Evolutionary conservation across 164 flowering plant species (phyloP), one percentile per base, ranked within the genome.

Genomic region (Nymphaea colorata): DNA sequence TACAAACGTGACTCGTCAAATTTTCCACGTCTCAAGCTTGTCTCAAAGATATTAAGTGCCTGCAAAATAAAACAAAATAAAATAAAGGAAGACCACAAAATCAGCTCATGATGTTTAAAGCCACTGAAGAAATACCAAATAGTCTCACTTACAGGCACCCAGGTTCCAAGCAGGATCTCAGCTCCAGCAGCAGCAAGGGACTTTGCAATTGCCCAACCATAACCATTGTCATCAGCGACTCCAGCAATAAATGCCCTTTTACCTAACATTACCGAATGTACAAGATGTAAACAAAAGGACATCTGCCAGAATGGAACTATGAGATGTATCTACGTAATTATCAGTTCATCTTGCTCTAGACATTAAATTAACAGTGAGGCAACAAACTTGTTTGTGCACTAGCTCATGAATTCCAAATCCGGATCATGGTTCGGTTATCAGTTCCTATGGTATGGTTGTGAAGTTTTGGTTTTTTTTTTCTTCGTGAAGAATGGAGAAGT

Each of bases 121-220:
- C 36, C 36, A 25, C 36, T 25, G 36, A 25, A 25, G 0, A 25
- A 25, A 0, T 0, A 25, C 36, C 36, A 25, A 25, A 55, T 64
- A 62, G 45, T 42, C 42, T 66, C 66, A 84, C 97, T 79, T 82
- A 91, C 98, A 70, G 98, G 98, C 36, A 93, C 98, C 98, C 97
- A 93, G 63, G 98, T 91, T 60, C 97, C 98, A 43, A 93, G 84
- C 51, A 93, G 87, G 79, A 93, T 91, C 81, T 94, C 91, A 79
- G 98, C 98, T 70, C 98, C 98, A 0, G 98, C 97, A 72, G 98
- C 96, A 75, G 98, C 98, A 44, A 94, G 93, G 71, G 97, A 88
- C 74, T 91, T 94, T 61, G 98, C 98, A 41, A 94, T 94, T n/a
- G 96, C 98, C 99, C 99, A 94, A 65, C 98, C 98, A 79, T 94